Conservation (phyloP, 2,329 filamentous ascomycete species). For the Fusarium marasasianum region DNA sequence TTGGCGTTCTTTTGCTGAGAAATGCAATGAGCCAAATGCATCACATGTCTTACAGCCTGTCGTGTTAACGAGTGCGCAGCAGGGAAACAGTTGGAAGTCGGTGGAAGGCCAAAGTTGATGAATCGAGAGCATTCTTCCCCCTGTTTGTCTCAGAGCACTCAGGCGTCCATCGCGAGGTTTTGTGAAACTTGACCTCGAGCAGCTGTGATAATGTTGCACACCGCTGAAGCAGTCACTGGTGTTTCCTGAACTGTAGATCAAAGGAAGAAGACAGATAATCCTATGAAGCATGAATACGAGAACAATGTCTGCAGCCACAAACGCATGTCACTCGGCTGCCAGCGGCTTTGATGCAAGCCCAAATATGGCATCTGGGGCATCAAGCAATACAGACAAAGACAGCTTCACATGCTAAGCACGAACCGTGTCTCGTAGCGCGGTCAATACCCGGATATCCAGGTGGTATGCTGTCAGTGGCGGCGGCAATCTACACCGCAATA, state of each 20-base stretch:
- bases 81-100: background rate
- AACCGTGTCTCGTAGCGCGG: fast-evolving
- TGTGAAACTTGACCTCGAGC: background rate
- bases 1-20: fast-evolving
- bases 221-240: background rate
- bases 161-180: no score
- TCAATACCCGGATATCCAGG: background rate
- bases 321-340: background rate
- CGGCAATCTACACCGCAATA: background rate
- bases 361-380: no score
- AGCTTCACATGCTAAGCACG: background rate
- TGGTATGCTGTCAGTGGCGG: background rate
- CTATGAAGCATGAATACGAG: fast-evolving
- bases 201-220: background rate
- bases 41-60: background rate
- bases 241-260: fast-evolving
- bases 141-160: background rate
- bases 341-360: fast-evolving
- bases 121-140: fast-evolving
- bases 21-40: no score
- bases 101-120: fast-evolving
- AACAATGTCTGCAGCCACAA: background rate
- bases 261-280: fast-evolving
- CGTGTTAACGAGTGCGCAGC: fast-evolving
- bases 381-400: background rate